These are phyloP conservation scores for Hymenotorrendiella dingleyae DNA, from an alignment of 2,329 filamentous ascomycete species.

Conservation along the genomic window DNA sequence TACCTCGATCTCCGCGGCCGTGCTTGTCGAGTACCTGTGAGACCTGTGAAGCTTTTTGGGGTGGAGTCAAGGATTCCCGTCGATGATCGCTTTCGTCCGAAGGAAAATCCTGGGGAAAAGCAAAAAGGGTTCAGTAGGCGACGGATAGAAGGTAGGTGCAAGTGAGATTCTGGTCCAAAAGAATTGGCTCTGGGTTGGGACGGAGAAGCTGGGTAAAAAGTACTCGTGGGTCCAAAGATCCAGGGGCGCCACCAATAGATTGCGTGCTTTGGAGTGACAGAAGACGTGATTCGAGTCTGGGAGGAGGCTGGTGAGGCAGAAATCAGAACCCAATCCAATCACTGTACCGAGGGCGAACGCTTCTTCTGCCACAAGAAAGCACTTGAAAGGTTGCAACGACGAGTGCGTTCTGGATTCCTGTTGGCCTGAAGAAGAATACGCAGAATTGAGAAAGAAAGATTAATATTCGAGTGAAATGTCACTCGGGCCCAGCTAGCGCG, in stretches of 20 bases:
- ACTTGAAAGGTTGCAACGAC: not conserved
- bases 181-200: not conserved
- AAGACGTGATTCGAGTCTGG: constrained; percentile 3
- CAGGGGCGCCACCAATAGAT: constrained; percentile 22
- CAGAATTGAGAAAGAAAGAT: too few relatives aligned
- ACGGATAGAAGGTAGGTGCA: not conserved
- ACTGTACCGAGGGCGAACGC: too few relatives aligned
- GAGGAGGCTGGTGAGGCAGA: not conserved
- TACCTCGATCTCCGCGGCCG: constrained; percentile 2
- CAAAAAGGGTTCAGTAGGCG: not conserved
- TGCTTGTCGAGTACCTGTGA: not conserved
- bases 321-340: not conserved
- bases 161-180: not conserved
- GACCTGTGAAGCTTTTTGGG: too few relatives aligned
- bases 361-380: too few relatives aligned
- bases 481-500: too few relatives aligned
- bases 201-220: constrained; percentile 1
- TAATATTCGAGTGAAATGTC: too few relatives aligned
- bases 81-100: too few relatives aligned
- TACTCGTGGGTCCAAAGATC: not conserved
- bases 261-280: constrained; percentile 19
- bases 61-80: too few relatives aligned
- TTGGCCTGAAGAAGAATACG: too few relatives aligned
- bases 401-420: too few relatives aligned
- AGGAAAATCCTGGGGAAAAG: too few relatives aligned